Evolutionary conservation across 768 basidiomycete genomes (phyloP), one percentile per base, ranked within the genome.

Genomic region (Postia placenta): DNA sequence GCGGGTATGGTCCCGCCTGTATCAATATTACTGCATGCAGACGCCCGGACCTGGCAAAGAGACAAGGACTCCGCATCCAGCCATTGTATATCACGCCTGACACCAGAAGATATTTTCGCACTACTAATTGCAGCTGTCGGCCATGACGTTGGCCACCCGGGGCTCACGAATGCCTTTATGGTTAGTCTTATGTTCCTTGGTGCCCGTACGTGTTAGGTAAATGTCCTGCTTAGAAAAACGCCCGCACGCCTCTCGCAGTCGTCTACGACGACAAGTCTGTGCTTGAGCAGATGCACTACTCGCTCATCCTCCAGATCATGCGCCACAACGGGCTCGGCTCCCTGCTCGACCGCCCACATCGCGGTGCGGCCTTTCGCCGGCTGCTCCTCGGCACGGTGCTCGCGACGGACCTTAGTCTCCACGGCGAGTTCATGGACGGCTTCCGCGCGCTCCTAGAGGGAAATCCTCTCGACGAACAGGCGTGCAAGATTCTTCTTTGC

Each of bases 141-240:
- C 0, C 96, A 99, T 62, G 96, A 99, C 65, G 93, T 92, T 15
- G 95, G 92, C 0, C 96, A 99, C 68, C 96, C 96, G 0, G 96
- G 96, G 0, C 79, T 98, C 49, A 87, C 85, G 22, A 98, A 98
- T 63, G 70, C 80, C 12, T 98, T 97, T 69, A 89, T 98, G 88
- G 93, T 91, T 59, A 64, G 81, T 76, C 24, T 7, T 15, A 15
- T 33, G 14, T 54, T 54, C 46, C 15, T 15, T 27, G 5, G 9
- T 2, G 6, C 5, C 3, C 12, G 23, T 33, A 4, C 5, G 15
- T 25, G 19, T 42, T 26, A 24, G 19, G 19, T 47, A 56, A 42
- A 30, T 39, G 17, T 2, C 20, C 33, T 25, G 39, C 23, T 28
- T 60, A 96, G 93, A 90, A 92, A 84, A 96, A 97, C 61, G 95